phyloP scores from a whole-genome alignment of 257 asterid genomes.

The Cordia subcordata region DNA sequence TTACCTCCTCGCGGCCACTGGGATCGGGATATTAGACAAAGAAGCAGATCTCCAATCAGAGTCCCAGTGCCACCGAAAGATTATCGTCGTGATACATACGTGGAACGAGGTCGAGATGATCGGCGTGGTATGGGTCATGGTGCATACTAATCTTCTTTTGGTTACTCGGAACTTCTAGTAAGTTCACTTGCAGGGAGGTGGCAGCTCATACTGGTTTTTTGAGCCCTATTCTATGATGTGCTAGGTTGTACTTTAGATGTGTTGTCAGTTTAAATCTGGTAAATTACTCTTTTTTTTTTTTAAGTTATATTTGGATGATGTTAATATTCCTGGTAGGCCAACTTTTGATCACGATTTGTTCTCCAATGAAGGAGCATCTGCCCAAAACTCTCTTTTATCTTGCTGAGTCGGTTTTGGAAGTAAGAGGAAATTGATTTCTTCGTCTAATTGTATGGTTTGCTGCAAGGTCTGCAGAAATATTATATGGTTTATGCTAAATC shows the following conservation, averaged over 20 bases:
- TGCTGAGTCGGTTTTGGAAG: too few relatives aligned
- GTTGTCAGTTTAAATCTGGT: not conserved
- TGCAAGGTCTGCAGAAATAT: too few relatives aligned
- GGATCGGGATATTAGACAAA: conserved; percentile 53
- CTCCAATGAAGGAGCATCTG: too few relatives aligned
- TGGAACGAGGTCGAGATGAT: conserved; percentile 54
- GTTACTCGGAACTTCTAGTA: not conserved
- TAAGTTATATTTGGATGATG: not conserved
- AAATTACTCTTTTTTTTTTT: not conserved
- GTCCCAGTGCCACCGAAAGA: conserved; percentile 43
- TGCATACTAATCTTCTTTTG: conserved; percentile 30
- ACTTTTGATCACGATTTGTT: too few relatives aligned
- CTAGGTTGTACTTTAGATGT: not conserved
- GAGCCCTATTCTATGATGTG: not conserved
- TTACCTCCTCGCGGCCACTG: conserved; percentile 49
- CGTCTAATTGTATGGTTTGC: too few relatives aligned
- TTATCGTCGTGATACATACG: conserved; percentile 43
- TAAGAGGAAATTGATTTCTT: too few relatives aligned
- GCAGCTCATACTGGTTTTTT: not conserved
- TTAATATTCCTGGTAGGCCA: too few relatives aligned
- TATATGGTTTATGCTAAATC: too few relatives aligned
- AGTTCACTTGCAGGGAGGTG: not conserved
- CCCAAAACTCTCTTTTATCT: too few relatives aligned
- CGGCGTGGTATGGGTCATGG: conserved; percentile 48
- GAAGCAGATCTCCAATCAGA: conserved; percentile 73